Evolutionary conservation across 805 yeast species (phyloP).

Genomic region (Kodamaea nitidulidarum): DNA sequence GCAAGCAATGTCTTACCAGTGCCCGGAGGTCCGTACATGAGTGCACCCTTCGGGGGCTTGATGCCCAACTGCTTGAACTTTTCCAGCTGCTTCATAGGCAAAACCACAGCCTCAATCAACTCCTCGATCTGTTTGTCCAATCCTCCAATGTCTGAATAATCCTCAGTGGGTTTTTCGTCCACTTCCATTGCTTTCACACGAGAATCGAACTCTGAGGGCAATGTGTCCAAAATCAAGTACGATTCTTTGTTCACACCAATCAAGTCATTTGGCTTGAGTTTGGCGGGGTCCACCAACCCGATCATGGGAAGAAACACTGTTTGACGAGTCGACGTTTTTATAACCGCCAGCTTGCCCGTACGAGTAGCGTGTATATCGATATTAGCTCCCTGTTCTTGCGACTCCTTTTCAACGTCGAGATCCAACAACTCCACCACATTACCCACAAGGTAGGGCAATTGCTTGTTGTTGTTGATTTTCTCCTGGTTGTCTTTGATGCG

Average conservation of each 20-base stretch:
- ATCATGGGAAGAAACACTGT: constrained; percentile 94
- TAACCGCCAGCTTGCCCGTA: constrained; percentile 95
- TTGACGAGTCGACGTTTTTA: constrained; percentile 95
- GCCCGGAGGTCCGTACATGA: constrained; percentile 49
- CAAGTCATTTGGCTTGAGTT: constrained; percentile 93
- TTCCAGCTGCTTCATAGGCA: constrained; percentile 98
- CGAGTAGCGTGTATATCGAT: constrained; percentile 89
- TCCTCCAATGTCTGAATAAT: constrained; percentile 97
- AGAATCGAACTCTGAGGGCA: constrained; percentile 96
- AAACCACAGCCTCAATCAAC: constrained; percentile 94
- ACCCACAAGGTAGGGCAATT: constrained; percentile 92
- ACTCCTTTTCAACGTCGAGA: constrained; percentile 78
- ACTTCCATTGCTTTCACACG: constrained; percentile 99
- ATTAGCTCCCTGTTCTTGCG: constrained; percentile 89
- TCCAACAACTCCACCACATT: constrained; percentile 93
- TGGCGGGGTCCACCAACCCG: constrained; percentile 88
- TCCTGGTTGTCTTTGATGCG: constrained; percentile 94
- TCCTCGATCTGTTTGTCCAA: constrained; percentile 97
- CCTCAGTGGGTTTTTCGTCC: constrained; percentile 97
- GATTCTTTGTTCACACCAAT: constrained; percentile 98
- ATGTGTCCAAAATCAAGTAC: constrained; percentile 84
- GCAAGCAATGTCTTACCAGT: constrained; percentile 46
- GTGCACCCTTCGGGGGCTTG: constrained; percentile 52
- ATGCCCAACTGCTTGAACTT: constrained; percentile 92
- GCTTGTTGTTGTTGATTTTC: constrained; percentile 91